Conservation (phyloP, 805 yeast species). For the Wickerhamomyces chambardii region DNA sequence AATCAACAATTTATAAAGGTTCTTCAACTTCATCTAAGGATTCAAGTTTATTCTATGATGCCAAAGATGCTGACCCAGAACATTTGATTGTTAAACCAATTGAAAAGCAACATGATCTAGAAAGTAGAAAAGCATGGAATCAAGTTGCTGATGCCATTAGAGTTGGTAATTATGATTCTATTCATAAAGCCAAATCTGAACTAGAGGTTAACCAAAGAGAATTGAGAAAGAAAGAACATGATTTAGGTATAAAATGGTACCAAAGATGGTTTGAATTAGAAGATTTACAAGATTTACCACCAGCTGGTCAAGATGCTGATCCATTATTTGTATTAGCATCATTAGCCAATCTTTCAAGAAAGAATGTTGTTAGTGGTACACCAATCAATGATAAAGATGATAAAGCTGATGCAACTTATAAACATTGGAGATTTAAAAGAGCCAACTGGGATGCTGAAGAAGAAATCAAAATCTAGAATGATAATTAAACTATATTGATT, state of each 20-base stretch:
- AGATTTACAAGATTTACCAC: constrained; percentile 24
- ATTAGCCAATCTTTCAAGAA: constrained; percentile 46
- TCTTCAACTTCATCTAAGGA: constrained; percentile 33
- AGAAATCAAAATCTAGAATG: constrained; percentile 31
- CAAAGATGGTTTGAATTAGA: constrained; percentile 70
- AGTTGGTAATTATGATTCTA: constrained; percentile 64
- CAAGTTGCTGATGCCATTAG: constrained; percentile 84
- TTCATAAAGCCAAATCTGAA: constrained; percentile 64
- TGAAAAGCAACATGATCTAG: constrained; percentile 72
- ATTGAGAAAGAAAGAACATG: constrained; percentile 64
- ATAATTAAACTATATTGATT: too few species aligned
- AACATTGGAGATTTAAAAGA: constrained; percentile 66
- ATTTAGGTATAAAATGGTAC: constrained; percentile 58
- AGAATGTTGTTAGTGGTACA: constrained; percentile 64
- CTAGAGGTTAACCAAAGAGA: constrained; percentile 85
- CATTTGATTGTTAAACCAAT: constrained; percentile 70
- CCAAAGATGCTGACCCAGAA: constrained; percentile 38
- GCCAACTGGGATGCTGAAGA: constrained; percentile 47
- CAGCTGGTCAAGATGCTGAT: constrained; percentile 23
- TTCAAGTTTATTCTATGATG: constrained; percentile 55
- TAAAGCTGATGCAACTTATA: constrained; percentile 28
- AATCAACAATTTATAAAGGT: constrained; percentile 57
- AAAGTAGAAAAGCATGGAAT: constrained; percentile 84
- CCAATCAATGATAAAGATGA: constrained; percentile 47
- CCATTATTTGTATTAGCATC: constrained; percentile 31